Evolutionary conservation across 331 rosid species (phyloP).

Genomic region (Telfairia occidentalis): DNA sequence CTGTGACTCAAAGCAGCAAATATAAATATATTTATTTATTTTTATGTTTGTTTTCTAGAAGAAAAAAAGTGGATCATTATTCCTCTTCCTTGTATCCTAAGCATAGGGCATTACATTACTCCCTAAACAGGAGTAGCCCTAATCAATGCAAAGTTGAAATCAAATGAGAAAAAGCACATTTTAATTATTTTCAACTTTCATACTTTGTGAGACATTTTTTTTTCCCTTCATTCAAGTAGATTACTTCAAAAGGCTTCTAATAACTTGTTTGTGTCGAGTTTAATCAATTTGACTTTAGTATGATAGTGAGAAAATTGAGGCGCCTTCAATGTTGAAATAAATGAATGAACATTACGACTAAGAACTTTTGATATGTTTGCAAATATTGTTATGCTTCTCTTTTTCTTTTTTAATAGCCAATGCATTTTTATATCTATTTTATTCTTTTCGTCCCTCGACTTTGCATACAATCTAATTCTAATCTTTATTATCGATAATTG

Average conservation of each 20-base stretch:
- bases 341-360: not conserved
- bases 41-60: not conserved
- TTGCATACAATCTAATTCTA: no score
- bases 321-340: not conserved
- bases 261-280: not conserved
- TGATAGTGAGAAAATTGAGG: not conserved
- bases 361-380: not conserved
- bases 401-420: not conserved
- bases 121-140: not conserved
- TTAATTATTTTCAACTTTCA: not conserved
- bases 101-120: slow-evolving; percentile 16
- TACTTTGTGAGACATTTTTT: not conserved
- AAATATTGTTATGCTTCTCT: not conserved
- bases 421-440: not conserved
- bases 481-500: no score
- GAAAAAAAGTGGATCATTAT: slow-evolving; percentile 1
- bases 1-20: not conserved
- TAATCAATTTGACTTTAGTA: not conserved
- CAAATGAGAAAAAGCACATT: not conserved
- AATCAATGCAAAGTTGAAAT: not conserved
- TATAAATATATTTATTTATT: not conserved
- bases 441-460: no score
- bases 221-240: not conserved
- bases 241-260: not conserved
- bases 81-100: slow-evolving; percentile 12